phyloP scores from a whole-genome alignment of 1,139 yeast genomes.

The Candida albicans region DNA sequence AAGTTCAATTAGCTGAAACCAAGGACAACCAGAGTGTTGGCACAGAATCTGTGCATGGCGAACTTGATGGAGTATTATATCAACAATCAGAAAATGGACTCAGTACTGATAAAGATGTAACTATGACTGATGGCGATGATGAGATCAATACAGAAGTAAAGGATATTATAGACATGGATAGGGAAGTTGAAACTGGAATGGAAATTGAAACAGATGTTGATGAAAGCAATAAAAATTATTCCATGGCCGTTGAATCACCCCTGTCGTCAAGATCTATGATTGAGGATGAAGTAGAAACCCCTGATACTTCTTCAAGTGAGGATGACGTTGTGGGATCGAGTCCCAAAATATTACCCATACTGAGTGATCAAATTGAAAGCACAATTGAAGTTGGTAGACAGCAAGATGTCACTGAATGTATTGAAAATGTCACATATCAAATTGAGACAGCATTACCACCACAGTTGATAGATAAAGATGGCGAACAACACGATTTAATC shows the following conservation, averaged over 20 bases:
- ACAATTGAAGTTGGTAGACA: constrained; percentile 85
- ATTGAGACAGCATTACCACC: constrained; percentile 89
- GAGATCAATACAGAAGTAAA: constrained; percentile 3
- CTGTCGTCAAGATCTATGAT: neutral
- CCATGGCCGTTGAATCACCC: constrained; percentile 1
- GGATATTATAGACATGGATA: no score
- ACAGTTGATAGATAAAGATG: constrained; percentile 59
- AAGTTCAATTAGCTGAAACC: constrained; percentile 10
- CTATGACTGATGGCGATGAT: constrained; percentile 11
- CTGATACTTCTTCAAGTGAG: constrained; percentile 5
- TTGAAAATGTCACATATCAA: constrained; percentile 91
- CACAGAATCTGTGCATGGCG: constrained; percentile 10
- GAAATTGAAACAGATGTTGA: constrained; percentile 7
- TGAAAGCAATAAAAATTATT: neutral
- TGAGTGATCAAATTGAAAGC: constrained; percentile 64
- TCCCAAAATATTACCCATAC: constrained; percentile 40
- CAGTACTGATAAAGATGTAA: constrained; percentile 6
- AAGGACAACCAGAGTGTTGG: no score
- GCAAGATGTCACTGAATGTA: constrained; percentile 97
- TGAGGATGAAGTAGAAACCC: constrained; percentile 10
- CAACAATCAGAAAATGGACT: neutral
- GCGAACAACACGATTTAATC: constrained; percentile 79
- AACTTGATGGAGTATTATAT: constrained; percentile 10
- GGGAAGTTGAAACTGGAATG: constrained; percentile 4
- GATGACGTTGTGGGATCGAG: constrained; percentile 4